phyloP scores from a whole-genome alignment of 768 basidiomycete genomes.

The Boletellus sp. region DNA sequence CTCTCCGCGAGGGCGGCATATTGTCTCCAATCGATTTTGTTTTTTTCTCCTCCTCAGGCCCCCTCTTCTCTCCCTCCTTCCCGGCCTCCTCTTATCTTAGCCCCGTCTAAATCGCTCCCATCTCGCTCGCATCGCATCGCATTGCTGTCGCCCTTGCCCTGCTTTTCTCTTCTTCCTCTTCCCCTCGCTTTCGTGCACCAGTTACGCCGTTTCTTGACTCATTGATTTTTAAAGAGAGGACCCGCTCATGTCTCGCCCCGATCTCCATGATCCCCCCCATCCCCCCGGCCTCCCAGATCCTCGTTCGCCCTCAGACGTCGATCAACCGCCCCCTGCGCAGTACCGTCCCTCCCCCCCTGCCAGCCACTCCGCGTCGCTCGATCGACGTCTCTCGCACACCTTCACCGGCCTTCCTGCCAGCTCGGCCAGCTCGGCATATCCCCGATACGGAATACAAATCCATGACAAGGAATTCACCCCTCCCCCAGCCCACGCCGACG shows the following conservation, averaged over 20 bases:
- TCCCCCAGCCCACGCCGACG: constrained; percentile 22
- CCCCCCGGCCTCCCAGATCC: constrained; percentile 27
- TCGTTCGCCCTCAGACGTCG: constrained; percentile 31
- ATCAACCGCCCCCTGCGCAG: constrained; percentile 17
- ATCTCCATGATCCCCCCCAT: constrained; percentile 40
- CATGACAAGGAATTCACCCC: constrained; percentile 37
- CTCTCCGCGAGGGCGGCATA: constrained; percentile 30
- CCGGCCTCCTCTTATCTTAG: constrained; percentile 28
- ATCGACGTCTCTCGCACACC: constrained; percentile 21
- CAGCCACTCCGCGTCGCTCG: constrained; percentile 11
- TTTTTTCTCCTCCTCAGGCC: constrained; percentile 28
- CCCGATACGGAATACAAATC: constrained; percentile 34
- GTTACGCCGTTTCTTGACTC: constrained; percentile 26
- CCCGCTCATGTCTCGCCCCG: constrained; percentile 41
- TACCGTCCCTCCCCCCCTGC: constrained; percentile 14
- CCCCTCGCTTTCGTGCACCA: constrained; percentile 29
- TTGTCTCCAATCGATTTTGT: constrained; percentile 25
- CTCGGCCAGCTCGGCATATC: constrained; percentile 26
- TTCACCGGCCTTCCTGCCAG: constrained; percentile 14
- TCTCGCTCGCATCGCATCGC: constrained; percentile 32
- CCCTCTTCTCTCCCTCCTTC: constrained; percentile 11
- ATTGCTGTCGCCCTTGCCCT: constrained; percentile 30
- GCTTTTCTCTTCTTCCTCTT: constrained; percentile 14
- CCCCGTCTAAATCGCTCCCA: constrained; percentile 29
- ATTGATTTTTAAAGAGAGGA: constrained; percentile 26